Conservation (phyloP, 2,329 filamentous ascomycete species). For the Fusarium temperatum region DNA sequence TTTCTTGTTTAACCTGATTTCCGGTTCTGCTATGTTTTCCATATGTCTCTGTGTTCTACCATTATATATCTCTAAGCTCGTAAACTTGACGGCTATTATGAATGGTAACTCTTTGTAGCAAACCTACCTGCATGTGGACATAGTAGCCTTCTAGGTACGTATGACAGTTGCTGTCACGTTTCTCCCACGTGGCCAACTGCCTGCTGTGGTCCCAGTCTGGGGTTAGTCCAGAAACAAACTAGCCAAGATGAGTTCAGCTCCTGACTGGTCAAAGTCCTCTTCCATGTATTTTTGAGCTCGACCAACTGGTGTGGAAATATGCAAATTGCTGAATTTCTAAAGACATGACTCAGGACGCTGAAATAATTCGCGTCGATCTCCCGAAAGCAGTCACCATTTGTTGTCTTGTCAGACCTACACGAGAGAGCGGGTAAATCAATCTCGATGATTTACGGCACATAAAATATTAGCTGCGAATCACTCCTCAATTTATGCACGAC, state of each 20-base stretch:
- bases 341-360: conserved; percentile 34
- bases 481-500: not conserved
- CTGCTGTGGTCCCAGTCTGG: conserved; percentile 12
- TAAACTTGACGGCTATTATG: not conserved
- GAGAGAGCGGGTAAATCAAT: not conserved
- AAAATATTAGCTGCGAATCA: not conserved
- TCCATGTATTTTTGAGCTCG: not conserved
- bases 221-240: conserved; percentile 6
- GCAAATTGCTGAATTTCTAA: conserved; percentile 10
- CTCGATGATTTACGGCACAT: not conserved
- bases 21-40: not conserved
- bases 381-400: conserved; percentile 30
- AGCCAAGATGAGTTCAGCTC: conserved; percentile 1
- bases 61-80: not conserved
- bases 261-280: conserved; percentile 10
- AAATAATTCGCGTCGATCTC: conserved; percentile 41
- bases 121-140: not conserved
- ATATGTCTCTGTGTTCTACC: not conserved
- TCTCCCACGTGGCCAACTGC: conserved; percentile 39
- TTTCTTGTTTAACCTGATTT: not conserved
- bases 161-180: conserved; percentile 30
- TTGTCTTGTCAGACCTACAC: not conserved
- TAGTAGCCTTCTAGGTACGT: not conserved
- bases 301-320: not conserved
- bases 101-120: not conserved